Conservation (phyloP, 2,329 filamentous ascomycete species). For the Delphinella strobiligena region DNA sequence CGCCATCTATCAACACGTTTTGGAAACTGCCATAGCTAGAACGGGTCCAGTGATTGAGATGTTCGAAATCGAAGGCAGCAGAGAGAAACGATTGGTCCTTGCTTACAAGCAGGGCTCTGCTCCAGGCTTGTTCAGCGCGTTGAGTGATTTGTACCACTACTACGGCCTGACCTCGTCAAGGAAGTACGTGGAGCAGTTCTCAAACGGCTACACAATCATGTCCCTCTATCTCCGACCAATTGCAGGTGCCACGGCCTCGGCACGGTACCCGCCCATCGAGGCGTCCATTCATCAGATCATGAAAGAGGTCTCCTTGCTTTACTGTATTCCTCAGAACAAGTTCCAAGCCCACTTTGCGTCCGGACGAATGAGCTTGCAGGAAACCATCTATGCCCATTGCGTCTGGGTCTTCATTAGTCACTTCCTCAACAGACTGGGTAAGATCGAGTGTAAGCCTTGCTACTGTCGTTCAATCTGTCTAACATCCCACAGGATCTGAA, state of each 20-base stretch:
- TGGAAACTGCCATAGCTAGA: constrained; percentile 69
- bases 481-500: constrained; percentile 46
- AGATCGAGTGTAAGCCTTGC: neutral
- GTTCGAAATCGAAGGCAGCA: constrained; percentile 83
- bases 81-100: constrained; percentile 88
- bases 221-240: constrained; percentile 82
- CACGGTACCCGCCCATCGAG: constrained; percentile 66
- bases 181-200: constrained; percentile 91
- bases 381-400: constrained; percentile 94
- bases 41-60: constrained; percentile 95
- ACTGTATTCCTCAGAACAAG: constrained; percentile 96
- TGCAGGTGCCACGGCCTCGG: constrained; percentile 40
- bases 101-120: constrained; percentile 91
- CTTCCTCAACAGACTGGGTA: constrained; percentile 85
- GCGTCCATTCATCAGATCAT: constrained; percentile 97
- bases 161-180: constrained; percentile 92
- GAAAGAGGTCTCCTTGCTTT: constrained; percentile 92
- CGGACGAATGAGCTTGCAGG: constrained; percentile 80
- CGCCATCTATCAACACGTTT: constrained; percentile 88
- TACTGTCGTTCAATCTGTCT: neutral
- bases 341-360: constrained; percentile 82
- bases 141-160: constrained; percentile 96
- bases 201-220: constrained; percentile 95
- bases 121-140: constrained; percentile 82
- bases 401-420: constrained; percentile 97